phyloP scores from a whole-genome alignment of 1,284 basidiomycete genomes.

The Cryptococcus depauperatus region DNA sequence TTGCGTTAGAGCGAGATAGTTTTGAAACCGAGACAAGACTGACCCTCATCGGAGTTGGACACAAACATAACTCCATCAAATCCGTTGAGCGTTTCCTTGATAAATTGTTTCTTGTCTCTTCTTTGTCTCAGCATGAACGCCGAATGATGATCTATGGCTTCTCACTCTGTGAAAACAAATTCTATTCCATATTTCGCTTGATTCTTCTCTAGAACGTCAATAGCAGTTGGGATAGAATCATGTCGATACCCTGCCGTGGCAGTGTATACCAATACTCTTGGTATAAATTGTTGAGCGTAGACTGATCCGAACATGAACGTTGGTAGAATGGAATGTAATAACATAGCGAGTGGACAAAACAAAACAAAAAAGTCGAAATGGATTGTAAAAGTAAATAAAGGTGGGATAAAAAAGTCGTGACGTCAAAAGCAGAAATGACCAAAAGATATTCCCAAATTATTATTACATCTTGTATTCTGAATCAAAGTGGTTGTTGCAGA shows the following conservation, averaged over 20 bases:
- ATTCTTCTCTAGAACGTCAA: slow-evolving; percentile 49
- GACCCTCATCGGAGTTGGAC: slow-evolving; percentile 60
- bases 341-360: no score
- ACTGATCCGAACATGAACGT: not conserved
- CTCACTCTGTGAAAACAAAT: slow-evolving; percentile 58
- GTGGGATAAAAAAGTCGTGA: not conserved
- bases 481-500: no score
- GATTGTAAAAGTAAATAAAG: not conserved
- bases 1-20: not conserved
- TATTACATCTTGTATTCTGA: no score
- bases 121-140: not conserved
- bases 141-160: not conserved
- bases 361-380: not conserved
- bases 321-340: no score
- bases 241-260: slow-evolving; percentile 50
- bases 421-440: no score
- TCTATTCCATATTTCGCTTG: slow-evolving; percentile 46
- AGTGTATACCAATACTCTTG: slow-evolving; percentile 36
- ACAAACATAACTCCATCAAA: slow-evolving; percentile 67
- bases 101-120: slow-evolving; percentile 53
- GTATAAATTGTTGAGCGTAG: slow-evolving; percentile 6
- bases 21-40: slow-evolving; percentile 13
- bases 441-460: no score
- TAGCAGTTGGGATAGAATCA: slow-evolving; percentile 66
- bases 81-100: slow-evolving; percentile 50